Percentiles rank a stretch among this genome's conserved stretches.
Evolutionary conservation across 768 basidiomycete genomes (phyloP).

Genomic region (Rhizopogon vinicolor): DNA sequence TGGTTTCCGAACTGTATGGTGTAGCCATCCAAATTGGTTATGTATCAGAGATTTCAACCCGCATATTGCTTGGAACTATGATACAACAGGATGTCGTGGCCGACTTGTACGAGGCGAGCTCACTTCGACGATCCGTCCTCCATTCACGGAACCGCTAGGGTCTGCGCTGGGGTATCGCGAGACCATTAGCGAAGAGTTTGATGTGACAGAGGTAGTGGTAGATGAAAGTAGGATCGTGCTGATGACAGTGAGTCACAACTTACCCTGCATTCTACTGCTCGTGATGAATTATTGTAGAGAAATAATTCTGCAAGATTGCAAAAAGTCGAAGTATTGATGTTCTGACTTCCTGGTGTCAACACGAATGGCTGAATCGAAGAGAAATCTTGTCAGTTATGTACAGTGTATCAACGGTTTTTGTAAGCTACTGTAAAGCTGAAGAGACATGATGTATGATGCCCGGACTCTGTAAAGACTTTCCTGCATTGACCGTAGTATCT

Average conservation of each 20-base stretch:
- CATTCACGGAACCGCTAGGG: constrained; percentile 23
- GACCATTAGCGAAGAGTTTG: too few relatives aligned
- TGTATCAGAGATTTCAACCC: constrained; percentile 38
- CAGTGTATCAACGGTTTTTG: too few relatives aligned
- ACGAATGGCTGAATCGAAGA: too few relatives aligned
- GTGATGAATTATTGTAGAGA: constrained; percentile 24
- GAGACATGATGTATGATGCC: too few relatives aligned
- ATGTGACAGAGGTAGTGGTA: constrained; percentile 1
- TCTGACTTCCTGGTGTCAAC: background rate
- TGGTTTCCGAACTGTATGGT: constrained; percentile 39
- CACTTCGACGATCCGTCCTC: constrained; percentile 29
- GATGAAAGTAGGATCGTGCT: constrained; percentile 47
- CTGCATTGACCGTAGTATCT: constrained; percentile 56
- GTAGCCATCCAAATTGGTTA: constrained; percentile 7
- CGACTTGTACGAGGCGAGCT: constrained; percentile 14
- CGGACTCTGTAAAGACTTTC: constrained; percentile 40
- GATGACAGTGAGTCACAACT: constrained; percentile 32
- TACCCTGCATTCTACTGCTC: background rate
- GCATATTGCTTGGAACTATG: constrained; percentile 1
- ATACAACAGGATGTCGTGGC: constrained; percentile 15
- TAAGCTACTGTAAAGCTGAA: too few relatives aligned
- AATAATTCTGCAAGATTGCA: constrained; percentile 31
- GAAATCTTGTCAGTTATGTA: too few relatives aligned
- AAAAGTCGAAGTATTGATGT: constrained; percentile 39
- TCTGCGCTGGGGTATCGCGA: too few relatives aligned